Evolutionary conservation across 176 grass and related monocot genomes (phyloP).

Genomic region (Olyra latifolia): DNA sequence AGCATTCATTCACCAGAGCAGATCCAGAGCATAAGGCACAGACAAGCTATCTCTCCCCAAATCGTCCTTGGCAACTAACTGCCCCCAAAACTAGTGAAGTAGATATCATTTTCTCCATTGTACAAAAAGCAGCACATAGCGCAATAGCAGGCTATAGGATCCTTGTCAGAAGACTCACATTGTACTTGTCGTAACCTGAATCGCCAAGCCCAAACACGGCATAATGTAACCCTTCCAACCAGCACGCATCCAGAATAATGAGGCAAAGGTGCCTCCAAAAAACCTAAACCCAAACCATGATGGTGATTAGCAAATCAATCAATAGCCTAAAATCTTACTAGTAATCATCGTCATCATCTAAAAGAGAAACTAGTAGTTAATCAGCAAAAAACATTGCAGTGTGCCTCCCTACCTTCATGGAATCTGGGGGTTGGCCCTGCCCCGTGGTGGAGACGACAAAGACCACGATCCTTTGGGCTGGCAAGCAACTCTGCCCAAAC

Average conservation of each 20-base stretch:
- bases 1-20: background rate
- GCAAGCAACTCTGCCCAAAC: slow-evolving; percentile 50
- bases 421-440: slow-evolving; percentile 84
- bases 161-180: slow-evolving; percentile 41
- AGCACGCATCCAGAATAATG: slow-evolving; percentile 52
- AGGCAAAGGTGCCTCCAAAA: slow-evolving; percentile 72
- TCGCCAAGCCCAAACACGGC: slow-evolving; percentile 91
- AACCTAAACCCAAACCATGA: slow-evolving; percentile 7
- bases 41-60: background rate
- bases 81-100: background rate
- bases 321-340: background rate
- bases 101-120: background rate
- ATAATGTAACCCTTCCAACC: slow-evolving; percentile 63
- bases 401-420: slow-evolving; percentile 66
- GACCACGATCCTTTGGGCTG: slow-evolving; percentile 51
- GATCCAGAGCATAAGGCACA: background rate
- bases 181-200: slow-evolving; percentile 97
- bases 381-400: background rate
- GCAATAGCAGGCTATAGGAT: slow-evolving; percentile 4
- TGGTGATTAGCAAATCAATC: background rate
- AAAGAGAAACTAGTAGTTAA: too few relatives aligned
- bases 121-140: background rate
- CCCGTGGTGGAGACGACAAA: slow-evolving; percentile 93
- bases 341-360: too few relatives aligned
- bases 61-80: background rate